Percentiles rank a stretch among this genome's conserved stretches.
These are phyloP conservation scores for Pilaira anomala DNA, from an alignment of 192 early-diverging fungal species.

Conservation along the genomic window DNA sequence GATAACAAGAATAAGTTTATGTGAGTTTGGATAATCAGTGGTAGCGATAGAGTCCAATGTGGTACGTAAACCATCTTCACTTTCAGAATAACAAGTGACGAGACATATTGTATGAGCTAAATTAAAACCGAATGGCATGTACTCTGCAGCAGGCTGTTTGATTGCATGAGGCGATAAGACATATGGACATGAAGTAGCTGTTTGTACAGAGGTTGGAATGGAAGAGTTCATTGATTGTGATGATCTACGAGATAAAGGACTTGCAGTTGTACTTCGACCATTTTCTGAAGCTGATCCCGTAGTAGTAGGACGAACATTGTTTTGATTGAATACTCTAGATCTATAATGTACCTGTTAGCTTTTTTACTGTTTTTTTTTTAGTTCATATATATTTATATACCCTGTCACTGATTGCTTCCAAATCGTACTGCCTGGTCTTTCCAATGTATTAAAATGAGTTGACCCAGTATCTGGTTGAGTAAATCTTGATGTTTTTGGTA, in stretches of 20 bases:
- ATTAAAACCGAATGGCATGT: constrained; percentile 51
- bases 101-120: constrained; percentile 65
- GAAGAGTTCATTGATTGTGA: constrained; percentile 6
- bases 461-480: constrained; percentile 31
- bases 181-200: constrained; percentile 24
- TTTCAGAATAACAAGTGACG: constrained; percentile 80
- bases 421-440: constrained; percentile 18
- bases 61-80: constrained; percentile 62
- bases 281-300: constrained; percentile 2
- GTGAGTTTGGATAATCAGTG: constrained; percentile 74
- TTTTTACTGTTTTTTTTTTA: too few relatives aligned
- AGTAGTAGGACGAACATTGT: neutral
- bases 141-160: constrained; percentile 39
- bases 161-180: constrained; percentile 37
- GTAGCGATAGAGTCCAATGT: constrained; percentile 77
- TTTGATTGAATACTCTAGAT: too few relatives aligned
- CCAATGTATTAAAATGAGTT: constrained; percentile 26
- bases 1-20: constrained; percentile 77
- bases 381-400: too few relatives aligned
- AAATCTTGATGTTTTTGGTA: constrained; percentile 35
- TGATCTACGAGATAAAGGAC: constrained; percentile 19
- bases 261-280: constrained; percentile 3
- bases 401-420: constrained; percentile 26
- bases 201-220: neutral
- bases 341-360: too few relatives aligned